phyloP scores from a whole-genome alignment of 805 yeast species.

The Ogataea sp. region DNA sequence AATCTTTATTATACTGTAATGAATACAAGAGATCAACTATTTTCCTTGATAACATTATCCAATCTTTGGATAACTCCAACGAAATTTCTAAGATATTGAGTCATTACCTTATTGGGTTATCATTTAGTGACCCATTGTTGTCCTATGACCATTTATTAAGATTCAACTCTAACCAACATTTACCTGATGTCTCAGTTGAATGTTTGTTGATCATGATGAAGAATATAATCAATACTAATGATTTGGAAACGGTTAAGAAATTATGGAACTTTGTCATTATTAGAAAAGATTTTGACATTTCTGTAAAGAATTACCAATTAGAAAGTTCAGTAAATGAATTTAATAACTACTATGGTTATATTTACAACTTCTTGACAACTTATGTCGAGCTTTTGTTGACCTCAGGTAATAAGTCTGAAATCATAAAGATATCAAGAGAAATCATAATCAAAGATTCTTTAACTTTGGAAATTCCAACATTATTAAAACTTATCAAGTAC shows the following conservation, averaged over 20 bases:
- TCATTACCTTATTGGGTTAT: slow-evolving; percentile 19
- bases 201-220: slow-evolving; percentile 18
- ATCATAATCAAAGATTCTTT: slow-evolving; percentile 20
- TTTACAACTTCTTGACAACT: slow-evolving; percentile 14
- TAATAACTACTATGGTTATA: slow-evolving; percentile 8
- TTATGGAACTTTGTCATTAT: slow-evolving; percentile 24
- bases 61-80: slow-evolving; percentile 11
- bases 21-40: slow-evolving; percentile 44
- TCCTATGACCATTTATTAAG: slow-evolving; percentile 18
- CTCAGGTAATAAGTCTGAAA: slow-evolving; percentile 14
- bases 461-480: slow-evolving; percentile 12
- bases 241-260: slow-evolving; percentile 16
- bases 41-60: slow-evolving; percentile 47
- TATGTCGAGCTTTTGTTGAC: slow-evolving; percentile 13
- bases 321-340: background rate
- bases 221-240: slow-evolving; percentile 10
- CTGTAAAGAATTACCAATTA: background rate
- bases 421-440: slow-evolving; percentile 23
- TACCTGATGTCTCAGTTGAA: slow-evolving; percentile 25
- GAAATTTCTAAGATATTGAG: slow-evolving; percentile 16
- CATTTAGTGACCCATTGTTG: slow-evolving; percentile 15
- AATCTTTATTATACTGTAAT: slow-evolving; percentile 43
- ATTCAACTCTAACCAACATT: slow-evolving; percentile 22
- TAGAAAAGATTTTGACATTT: slow-evolving; percentile 23
- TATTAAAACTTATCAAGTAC: slow-evolving; percentile 18